A percentile compares a stretch with the other conserved stretches of the same genome.
Evolutionary conservation across 768 basidiomycete species (phyloP).

Genomic region (Trametes cinnabarina): DNA sequence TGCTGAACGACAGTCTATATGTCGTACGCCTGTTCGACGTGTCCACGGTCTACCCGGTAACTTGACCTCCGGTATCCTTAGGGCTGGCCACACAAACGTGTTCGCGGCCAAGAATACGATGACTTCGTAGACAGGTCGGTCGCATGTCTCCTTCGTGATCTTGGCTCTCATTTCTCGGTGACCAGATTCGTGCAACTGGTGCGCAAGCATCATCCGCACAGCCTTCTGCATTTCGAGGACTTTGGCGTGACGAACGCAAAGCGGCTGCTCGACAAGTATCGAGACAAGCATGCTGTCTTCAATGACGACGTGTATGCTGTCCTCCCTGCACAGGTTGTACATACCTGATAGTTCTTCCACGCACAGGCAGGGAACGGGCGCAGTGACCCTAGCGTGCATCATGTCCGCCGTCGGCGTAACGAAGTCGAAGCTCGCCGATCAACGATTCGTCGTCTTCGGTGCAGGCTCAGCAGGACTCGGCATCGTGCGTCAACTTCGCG

Average conservation of each 20-base stretch:
- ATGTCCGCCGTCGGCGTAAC: slow-evolving; percentile 71
- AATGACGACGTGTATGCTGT: slow-evolving; percentile 76
- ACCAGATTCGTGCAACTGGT: slow-evolving; percentile 73
- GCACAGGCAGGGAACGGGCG: slow-evolving; percentile 69
- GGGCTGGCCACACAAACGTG: slow-evolving; percentile 72
- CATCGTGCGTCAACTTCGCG: slow-evolving; percentile 71
- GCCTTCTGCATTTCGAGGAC: slow-evolving; percentile 81
- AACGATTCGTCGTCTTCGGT: slow-evolving; percentile 76
- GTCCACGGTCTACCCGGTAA: not conserved
- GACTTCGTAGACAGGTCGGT: slow-evolving; percentile 69
- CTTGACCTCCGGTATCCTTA: slow-evolving; percentile 27
- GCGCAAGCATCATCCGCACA: slow-evolving; percentile 62
- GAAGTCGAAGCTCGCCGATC: slow-evolving; percentile 63
- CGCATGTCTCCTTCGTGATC: not conserved
- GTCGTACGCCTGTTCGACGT: slow-evolving; percentile 44
- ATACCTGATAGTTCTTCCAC: not conserved
- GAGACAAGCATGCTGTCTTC: slow-evolving; percentile 62
- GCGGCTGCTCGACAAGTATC: slow-evolving; percentile 59
- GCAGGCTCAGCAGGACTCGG: slow-evolving; percentile 83
- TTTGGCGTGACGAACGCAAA: slow-evolving; percentile 80
- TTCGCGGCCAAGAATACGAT: slow-evolving; percentile 74
- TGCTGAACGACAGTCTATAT: slow-evolving; percentile 63
- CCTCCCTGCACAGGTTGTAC: not conserved
- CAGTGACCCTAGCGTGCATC: slow-evolving; percentile 67
- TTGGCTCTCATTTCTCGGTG: not conserved